Conservation (phyloP, 805 yeast species). For the Debaryomyces castellii region DNA sequence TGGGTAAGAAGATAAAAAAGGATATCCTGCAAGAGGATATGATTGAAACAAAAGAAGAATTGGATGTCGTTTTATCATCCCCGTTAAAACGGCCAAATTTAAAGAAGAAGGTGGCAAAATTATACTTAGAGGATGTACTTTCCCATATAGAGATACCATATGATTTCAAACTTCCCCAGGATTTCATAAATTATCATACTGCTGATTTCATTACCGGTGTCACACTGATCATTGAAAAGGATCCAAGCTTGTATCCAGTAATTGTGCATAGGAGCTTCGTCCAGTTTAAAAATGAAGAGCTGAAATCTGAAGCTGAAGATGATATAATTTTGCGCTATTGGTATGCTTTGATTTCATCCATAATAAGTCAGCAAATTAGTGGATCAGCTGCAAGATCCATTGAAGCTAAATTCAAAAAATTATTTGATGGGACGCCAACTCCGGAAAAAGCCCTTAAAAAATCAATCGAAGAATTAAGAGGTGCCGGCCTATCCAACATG, state of each 20-base stretch:
- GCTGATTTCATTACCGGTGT: conserved; percentile 35
- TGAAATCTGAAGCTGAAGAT: conserved; percentile 4
- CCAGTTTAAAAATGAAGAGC: conserved; percentile 15
- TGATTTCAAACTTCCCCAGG: conserved; percentile 23
- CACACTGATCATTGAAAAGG: conserved; percentile 26
- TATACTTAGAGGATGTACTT: conserved; percentile 15
- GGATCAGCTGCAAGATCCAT: conserved; percentile 80
- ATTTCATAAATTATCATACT: conserved; percentile 28
- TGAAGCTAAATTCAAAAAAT: conserved; percentile 40
- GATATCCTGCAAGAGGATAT: background rate
- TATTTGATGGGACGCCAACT: conserved; percentile 46
- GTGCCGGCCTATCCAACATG: conserved; percentile 66
- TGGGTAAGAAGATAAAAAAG: background rate
- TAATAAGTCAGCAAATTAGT: conserved; percentile 73
- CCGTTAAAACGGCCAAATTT: background rate
- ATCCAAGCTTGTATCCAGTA: conserved; percentile 34
- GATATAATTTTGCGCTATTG: conserved; percentile 32
- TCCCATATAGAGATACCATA: conserved; percentile 12
- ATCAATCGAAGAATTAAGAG: conserved; percentile 49
- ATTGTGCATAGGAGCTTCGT: conserved; percentile 27
- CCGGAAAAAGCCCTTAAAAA: conserved; percentile 47
- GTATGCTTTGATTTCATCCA: conserved; percentile 36
- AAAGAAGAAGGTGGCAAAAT: conserved; percentile 5
- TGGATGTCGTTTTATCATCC: background rate
- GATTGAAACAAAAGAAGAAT: background rate